Percentiles rank a stretch among this genome's conserved stretches.
These are phyloP conservation scores for Lactarius akahatsu DNA, from an alignment of 768 basidiomycete genomes.

Conservation along the genomic window DNA sequence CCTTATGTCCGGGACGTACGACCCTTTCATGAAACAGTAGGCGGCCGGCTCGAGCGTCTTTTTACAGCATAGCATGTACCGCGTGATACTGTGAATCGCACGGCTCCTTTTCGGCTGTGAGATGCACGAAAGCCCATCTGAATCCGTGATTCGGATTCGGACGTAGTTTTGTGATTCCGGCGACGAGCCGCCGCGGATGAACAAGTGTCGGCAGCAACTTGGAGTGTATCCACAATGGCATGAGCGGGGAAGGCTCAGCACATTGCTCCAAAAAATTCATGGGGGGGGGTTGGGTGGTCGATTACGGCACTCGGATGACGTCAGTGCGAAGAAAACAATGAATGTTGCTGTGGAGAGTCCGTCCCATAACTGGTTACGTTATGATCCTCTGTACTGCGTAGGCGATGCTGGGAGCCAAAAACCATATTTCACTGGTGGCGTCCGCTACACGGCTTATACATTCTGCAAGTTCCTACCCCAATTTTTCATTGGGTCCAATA, in stretches of 20 bases:
- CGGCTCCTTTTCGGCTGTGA: conserved; percentile 1
- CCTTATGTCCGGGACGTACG: background rate
- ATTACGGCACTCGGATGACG: background rate
- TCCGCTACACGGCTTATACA: background rate
- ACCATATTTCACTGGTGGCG: background rate
- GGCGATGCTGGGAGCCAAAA: background rate
- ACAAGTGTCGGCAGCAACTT: background rate
- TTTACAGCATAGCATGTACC: background rate
- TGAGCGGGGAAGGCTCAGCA: background rate
- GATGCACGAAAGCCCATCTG: background rate
- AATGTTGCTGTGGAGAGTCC: background rate
- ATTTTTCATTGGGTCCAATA: background rate
- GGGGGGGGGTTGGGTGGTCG: background rate
- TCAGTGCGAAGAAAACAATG: background rate
- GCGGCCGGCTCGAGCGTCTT: background rate
- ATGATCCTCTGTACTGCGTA: background rate
- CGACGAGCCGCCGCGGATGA: background rate
- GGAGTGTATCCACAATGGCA: background rate
- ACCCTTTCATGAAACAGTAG: background rate
- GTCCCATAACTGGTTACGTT: background rate
- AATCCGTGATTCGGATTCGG: background rate
- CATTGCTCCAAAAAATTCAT: background rate
- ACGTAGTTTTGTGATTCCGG: background rate
- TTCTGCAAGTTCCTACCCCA: background rate
- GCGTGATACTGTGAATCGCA: background rate